Evolutionary conservation across 768 basidiomycete species (phyloP).

Genomic region (Termitomyces sp.): DNA sequence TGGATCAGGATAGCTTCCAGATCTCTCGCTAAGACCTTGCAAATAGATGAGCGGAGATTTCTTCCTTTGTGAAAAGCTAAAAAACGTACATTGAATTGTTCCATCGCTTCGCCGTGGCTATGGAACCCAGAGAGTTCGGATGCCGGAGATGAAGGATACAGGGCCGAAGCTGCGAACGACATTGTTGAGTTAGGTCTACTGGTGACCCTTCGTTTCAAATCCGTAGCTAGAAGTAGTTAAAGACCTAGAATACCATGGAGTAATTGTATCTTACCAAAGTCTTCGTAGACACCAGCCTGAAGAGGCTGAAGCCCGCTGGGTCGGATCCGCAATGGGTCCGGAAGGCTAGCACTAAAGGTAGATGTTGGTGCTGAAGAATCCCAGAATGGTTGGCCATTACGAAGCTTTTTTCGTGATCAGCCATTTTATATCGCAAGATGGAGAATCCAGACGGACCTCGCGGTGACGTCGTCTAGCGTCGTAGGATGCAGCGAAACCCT

Average conservation of each 20-base stretch:
- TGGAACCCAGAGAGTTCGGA: slow-evolving; percentile 49
- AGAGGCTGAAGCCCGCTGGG: slow-evolving; percentile 73
- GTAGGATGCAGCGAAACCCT: slow-evolving; percentile 77
- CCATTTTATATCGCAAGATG: not conserved
- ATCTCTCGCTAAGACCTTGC: slow-evolving; percentile 49
- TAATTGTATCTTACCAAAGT: slow-evolving; percentile 60
- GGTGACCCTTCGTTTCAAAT: slow-evolving; percentile 48
- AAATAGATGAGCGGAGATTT: not conserved
- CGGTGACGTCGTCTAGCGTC: slow-evolving; percentile 81
- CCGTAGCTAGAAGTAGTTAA: slow-evolving; percentile 33
- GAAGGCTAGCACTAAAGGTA: slow-evolving; percentile 66
- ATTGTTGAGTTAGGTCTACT: slow-evolving; percentile 71
- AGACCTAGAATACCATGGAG: not conserved
- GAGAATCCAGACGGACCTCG: slow-evolving; percentile 45
- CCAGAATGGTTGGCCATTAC: slow-evolving; percentile 79
- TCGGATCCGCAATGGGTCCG: slow-evolving; percentile 86
- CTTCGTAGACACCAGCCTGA: slow-evolving; percentile 90
- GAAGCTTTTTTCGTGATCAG: slow-evolving; percentile 36
- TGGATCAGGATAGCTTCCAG: slow-evolving; percentile 77
- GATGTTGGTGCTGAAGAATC: slow-evolving; percentile 71
- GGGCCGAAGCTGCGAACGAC: slow-evolving; percentile 48
- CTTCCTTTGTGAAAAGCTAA: not conserved
- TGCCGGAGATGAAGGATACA: slow-evolving; percentile 58
- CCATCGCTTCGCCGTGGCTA: slow-evolving; percentile 80
- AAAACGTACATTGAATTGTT: slow-evolving; percentile 71